Percentiles rank a stretch among this genome's conserved stretches.
Evolutionary conservation across 1,139 yeast genomes (phyloP).

Genomic region (Saccharomyces hybrid): DNA sequence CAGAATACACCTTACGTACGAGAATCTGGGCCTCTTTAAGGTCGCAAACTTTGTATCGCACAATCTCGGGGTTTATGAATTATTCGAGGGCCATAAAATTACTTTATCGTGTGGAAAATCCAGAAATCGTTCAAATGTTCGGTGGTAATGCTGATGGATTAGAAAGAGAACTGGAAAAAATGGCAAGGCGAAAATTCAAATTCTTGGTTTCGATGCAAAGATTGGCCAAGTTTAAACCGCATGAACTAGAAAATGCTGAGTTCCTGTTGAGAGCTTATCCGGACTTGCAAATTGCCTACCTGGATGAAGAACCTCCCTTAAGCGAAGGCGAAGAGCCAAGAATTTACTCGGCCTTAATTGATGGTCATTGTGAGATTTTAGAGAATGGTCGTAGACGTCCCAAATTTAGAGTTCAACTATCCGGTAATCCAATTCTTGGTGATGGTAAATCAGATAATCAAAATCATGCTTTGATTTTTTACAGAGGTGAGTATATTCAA

Average conservation of each 20-base stretch:
- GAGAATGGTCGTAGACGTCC: constrained; percentile 99
- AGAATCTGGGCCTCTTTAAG: constrained; percentile 99
- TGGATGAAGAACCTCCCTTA: constrained; percentile 87
- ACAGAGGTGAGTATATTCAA: constrained; percentile 98
- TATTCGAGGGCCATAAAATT: constrained; percentile 96
- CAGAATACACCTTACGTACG: constrained; percentile 95
- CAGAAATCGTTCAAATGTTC: constrained; percentile 94
- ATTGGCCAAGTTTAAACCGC: constrained; percentile 91
- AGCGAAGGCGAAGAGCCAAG: constrained; percentile 97
- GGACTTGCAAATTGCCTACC: constrained; percentile 93
- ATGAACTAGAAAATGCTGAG: constrained; percentile 96
- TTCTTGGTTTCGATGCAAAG: constrained; percentile 98
- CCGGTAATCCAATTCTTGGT: constrained; percentile 98
- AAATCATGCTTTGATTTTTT: constrained; percentile 92
- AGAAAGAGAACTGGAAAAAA: constrained; percentile 93
- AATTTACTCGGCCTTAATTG: constrained; percentile 90
- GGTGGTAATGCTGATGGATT: constrained; percentile 96
- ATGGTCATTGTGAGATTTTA: constrained; percentile 96
- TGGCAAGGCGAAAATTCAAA: constrained; percentile 99
- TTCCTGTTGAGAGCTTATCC: constrained; percentile 97
- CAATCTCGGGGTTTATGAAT: constrained; percentile 98
- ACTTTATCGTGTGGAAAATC: constrained; percentile 96
- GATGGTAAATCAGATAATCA: constrained; percentile 99
- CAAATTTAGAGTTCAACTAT: constrained; percentile 90
- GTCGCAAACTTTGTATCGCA: constrained; percentile 96